Evolutionary conservation across 371 early-diverging fungal species (phyloP), one percentile per base, ranked within the genome.

Genomic region (Fennellomyces sp.): DNA sequence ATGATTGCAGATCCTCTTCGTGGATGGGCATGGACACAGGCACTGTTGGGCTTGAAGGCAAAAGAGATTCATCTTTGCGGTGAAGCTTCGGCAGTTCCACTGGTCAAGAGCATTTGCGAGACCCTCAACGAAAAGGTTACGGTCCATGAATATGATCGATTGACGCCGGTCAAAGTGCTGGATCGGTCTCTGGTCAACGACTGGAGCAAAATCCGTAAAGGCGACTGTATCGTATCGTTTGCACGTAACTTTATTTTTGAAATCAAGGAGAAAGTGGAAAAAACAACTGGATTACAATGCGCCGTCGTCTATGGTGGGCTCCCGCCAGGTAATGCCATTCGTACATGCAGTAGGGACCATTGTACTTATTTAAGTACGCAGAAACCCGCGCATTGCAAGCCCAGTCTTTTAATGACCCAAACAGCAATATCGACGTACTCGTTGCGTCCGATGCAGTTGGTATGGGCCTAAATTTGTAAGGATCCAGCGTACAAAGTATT

Each of bases 21-120:
- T 12, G 98, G 98, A 0, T 97, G 94, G 95, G 97, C 97, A 11
- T 98, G 97, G 97, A 94, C 96, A 15, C 86, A 88, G 39, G 97
- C 97, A 1, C 41, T 97, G 12, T 63, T 97, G 17, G 91, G 85
- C 15, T 60, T 98, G 30, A 88, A 84, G 7, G 97, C 97, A 1
- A 65, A 83, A 12, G 95, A 95, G 61, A 80, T 98, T 21, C 96
- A 97, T 78, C 73, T 98, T 7, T 98, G 98, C 60, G 98, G 98
- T 6, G 98, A 98, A 65, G 85, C 88, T 7, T 86, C 95, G 0
- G 94, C 88, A 2, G 90, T 97, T 11, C 88, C 88, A 2, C 66
- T 97, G 17, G 81, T 98, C n/a, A 78, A 89, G 68, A 70, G 76
- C 12, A 80, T 97, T 27, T 88, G 87, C 59, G 84, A 82, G 27